A percentile compares a stretch with the other conserved stretches of the same genome.
Conservation (phyloP, 202 grass and related monocot species). For the Schoenoplectus tabernaemontani region DNA sequence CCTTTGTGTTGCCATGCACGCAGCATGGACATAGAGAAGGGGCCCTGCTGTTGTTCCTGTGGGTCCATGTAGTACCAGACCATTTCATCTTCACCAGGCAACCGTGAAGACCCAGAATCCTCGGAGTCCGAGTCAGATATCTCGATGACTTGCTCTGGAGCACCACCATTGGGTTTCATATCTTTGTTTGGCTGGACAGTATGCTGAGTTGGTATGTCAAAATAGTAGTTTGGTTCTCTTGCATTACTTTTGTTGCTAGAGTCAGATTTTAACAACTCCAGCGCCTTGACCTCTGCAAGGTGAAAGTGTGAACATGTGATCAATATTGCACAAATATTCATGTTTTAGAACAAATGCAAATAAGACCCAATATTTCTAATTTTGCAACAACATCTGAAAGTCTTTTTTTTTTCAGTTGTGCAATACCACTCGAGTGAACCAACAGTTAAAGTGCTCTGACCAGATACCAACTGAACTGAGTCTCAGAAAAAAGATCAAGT, state of each 20-base stretch:
- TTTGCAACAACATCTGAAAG: neutral
- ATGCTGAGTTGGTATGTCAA: neutral
- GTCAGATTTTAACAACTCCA: neutral
- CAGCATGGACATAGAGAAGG: conserved; percentile 37
- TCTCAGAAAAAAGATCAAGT: neutral
- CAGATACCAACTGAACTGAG: neutral
- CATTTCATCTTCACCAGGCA: neutral
- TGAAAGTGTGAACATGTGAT: neutral
- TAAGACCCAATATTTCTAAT: neutral
- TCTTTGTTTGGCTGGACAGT: neutral
- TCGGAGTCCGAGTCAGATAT: conserved; percentile 14
- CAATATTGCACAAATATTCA: neutral
- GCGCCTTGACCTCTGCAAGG: neutral
- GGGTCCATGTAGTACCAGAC: conserved; percentile 62
- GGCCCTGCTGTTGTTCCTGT: conserved; percentile 31
- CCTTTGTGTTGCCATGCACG: conserved; percentile 23
- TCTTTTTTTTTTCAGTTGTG: neutral
- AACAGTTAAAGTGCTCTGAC: neutral
- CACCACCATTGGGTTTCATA: neutral
- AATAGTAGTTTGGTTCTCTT: neutral
- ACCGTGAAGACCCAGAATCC: neutral
- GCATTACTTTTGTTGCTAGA: neutral
- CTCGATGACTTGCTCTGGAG: neutral
- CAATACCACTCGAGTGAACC: neutral
- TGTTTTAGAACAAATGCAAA: neutral